Conservation (phyloP, 2,329 filamentous ascomycete genomes). For the Diaporthe citriasiana region DNA sequence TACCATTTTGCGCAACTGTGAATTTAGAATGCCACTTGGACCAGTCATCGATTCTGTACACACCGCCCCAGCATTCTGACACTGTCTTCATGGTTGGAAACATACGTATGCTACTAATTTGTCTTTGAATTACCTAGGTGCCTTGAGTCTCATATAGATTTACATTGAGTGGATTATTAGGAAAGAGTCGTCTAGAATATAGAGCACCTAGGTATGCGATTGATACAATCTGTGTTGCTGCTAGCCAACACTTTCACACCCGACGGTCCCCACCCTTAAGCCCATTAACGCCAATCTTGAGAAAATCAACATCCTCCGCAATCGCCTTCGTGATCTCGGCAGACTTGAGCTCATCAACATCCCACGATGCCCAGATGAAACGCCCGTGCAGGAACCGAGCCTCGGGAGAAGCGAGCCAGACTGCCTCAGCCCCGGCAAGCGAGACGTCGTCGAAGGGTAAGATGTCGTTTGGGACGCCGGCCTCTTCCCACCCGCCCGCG, state of each 20-base stretch:
- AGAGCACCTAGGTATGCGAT: too few species aligned
- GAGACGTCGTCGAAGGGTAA: conserved; percentile 29
- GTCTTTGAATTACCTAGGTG: rapidly evolving
- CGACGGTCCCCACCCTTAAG: not conserved
- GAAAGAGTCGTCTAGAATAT: not conserved
- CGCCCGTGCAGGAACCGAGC: conserved; percentile 36
- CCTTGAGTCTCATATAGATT: not conserved
- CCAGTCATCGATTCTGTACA: not conserved
- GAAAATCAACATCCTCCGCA: conserved; percentile 28
- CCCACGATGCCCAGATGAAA: conserved; percentile 36
- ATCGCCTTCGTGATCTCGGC: conserved; percentile 30
- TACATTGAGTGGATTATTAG: too few species aligned
- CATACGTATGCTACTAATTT: not conserved
- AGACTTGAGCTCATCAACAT: conserved; percentile 35
- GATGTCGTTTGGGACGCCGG: not conserved
- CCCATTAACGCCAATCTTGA: conserved; percentile 26
- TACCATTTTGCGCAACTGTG: not conserved
- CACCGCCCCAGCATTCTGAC: not conserved
- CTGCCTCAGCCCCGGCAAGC: conserved; percentile 14
- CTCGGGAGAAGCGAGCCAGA: conserved; percentile 37
- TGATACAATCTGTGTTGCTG: too few species aligned
- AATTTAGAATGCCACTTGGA: not conserved
- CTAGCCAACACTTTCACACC: not conserved
- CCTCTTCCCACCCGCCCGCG: not conserved
- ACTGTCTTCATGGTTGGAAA: not conserved